phyloP scores from a whole-genome alignment of 345 rosid genomes.

The rapeseed (Brassica napus) region Da-Ae NC_063452.1:41270001-41270500 shows the following conservation, averaged over 20 bases:
- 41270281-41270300: conserved; percentile 86
- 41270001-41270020: conserved; percentile 11
- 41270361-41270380: conserved; percentile 83
- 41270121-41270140: background rate
- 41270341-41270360: conserved; percentile 74
- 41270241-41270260: conserved; percentile 80
- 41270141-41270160: background rate
- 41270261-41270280: conserved; percentile 95
- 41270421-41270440: background rate
- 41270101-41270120: background rate
- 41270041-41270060: conserved; percentile 44
- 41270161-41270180: background rate
- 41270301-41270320: conserved; percentile 85
- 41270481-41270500: background rate
- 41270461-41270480: background rate
- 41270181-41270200: conserved; percentile 50
- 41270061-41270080: conserved; percentile 61
- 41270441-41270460: background rate
- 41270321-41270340: conserved; percentile 92
- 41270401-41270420: conserved; percentile 62
- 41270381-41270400: conserved; percentile 70
- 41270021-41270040: background rate
- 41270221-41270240: conserved; percentile 77
- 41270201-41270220: conserved; percentile 78
- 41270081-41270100: conserved; percentile 97